phyloP scores from a whole-genome alignment of 2,329 filamentous ascomycete species.

The Fusarium metavorans region DNA sequence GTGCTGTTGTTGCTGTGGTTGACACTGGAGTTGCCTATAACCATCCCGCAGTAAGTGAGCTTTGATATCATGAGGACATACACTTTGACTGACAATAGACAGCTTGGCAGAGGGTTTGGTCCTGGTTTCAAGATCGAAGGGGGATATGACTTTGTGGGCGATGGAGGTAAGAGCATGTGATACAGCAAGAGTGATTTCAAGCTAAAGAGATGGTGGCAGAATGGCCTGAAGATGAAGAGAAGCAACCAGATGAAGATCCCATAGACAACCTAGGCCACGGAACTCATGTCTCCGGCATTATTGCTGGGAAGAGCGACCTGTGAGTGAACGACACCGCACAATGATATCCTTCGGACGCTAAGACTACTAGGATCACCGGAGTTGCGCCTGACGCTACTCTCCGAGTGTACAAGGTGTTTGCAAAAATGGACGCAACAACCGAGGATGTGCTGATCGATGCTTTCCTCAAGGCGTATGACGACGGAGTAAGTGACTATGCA shows the following conservation, averaged over 20 bases:
- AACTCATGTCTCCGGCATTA: constrained; percentile 47
- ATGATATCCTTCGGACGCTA: background rate
- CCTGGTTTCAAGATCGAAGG: constrained; percentile 41
- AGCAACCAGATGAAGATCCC: constrained; percentile 44
- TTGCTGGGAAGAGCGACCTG: constrained; percentile 39
- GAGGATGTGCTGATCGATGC: constrained; percentile 45
- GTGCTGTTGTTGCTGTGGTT: background rate
- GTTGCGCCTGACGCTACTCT: constrained; percentile 47
- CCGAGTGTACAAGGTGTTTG: constrained; percentile 45
- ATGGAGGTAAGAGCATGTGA: constrained; percentile 13
- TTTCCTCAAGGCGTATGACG: constrained; percentile 50
- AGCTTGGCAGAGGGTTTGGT: constrained; percentile 43
- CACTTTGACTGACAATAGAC: background rate
- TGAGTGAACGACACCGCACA: background rate
- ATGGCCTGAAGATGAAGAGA: constrained; percentile 12
- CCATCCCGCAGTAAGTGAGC: background rate
- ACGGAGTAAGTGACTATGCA: constrained; percentile 39
- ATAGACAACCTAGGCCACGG: constrained; percentile 36
- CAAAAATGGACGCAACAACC: background rate
- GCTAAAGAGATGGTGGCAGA: background rate
- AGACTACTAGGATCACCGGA: constrained; percentile 21
- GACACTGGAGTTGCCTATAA: background rate
- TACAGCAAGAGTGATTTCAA: background rate
- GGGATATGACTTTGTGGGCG: constrained; percentile 42
- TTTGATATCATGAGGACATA: no score